Evolutionary conservation across 202 grass and related monocot genomes (phyloP), one percentile per base, ranked within the genome.

Genomic region (Brachypodium distachyon): DNA sequence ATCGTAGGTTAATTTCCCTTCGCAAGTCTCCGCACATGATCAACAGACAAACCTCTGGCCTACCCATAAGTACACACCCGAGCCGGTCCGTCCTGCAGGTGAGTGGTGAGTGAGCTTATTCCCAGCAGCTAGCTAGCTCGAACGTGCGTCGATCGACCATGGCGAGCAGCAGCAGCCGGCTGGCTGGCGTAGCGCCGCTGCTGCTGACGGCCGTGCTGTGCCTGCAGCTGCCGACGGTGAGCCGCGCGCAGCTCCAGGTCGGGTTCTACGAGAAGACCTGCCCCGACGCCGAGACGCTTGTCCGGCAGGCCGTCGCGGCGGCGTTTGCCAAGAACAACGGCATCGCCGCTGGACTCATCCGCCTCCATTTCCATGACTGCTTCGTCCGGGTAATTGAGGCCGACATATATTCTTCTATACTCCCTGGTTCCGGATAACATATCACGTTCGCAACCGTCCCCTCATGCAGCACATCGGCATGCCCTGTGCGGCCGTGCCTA

Each of bases 321-420:
- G 92, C 88, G 21, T 42, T 94, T 74, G 82, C 88, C 14, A 87
- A 55, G 72, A 73, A 94, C 62, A 14, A 67, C 19, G 80, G 88
- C 27, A 38, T 94, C 65, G 92, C 92, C 17, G 78, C 71, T 8
- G 87, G 89, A 12, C 89, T 96, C 59, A 87, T 96, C 81, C 89
- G 93, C 3, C 52, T 93, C 61, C 85, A 88, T 64, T 93, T 90
- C 57, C 91, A 90, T 17, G 91, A 93, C 62, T 93, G 91, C 66
- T 93, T 93, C 37, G 82, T 97, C 53, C n/a, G n/a, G n/a, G n/a
- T n/a, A n/a, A n/a, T n/a, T n/a, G n/a, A n/a, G n/a, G n/a, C n/a
- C n/a, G n/a, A n/a, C n/a, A n/a, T n/a, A n/a, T n/a, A n/a, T n/a
- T n/a, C n/a, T n/a, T n/a, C n/a, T n/a, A n/a, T n/a, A n/a, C n/a